phyloP scores from a whole-genome alignment of 768 basidiomycete genomes.

The Boletus vinaceobasis region DNA sequence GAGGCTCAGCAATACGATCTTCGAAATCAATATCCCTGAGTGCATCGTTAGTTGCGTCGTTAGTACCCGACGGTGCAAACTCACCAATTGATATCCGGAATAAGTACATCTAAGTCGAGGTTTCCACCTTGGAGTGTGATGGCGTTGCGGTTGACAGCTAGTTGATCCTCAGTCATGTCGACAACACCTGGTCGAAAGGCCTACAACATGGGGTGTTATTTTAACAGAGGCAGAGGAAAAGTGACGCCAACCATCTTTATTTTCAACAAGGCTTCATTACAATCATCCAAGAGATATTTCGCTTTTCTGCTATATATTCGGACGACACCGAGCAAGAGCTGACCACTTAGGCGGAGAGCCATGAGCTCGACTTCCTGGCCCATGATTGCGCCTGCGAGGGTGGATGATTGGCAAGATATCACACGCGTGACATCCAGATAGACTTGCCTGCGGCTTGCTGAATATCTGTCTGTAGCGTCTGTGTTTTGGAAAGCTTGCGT shows the following conservation, averaged over 20 bases:
- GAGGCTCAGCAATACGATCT: conserved; percentile 54
- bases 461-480: conserved; percentile 93
- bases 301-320: conserved; percentile 97
- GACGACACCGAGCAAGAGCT: conserved; percentile 92
- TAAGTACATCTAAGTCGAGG: conserved; percentile 74
- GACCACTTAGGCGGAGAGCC: conserved; percentile 95
- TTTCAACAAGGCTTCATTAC: conserved; percentile 92
- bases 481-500: conserved; percentile 93
- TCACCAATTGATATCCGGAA: conserved; percentile 81
- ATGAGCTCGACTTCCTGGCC: conserved; percentile 89
- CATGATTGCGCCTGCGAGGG: conserved; percentile 76
- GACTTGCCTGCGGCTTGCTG: conserved; percentile 80
- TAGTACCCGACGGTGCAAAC: conserved; percentile 8
- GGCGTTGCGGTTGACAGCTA: conserved; percentile 79
- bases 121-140: conserved; percentile 81
- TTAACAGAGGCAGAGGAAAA: not conserved
- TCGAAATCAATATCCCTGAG: conserved; percentile 79
- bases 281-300: conserved; percentile 96
- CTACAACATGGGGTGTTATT: conserved; percentile 36
- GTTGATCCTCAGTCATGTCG: conserved; percentile 94
- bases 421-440: not conserved
- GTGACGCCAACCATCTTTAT: conserved; percentile 76
- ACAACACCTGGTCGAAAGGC: conserved; percentile 94
- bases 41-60: conserved; percentile 9
- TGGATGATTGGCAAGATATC: not conserved